Conservation (phyloP, 805 yeast species). For the Metschnikowia henanensis region DNA sequence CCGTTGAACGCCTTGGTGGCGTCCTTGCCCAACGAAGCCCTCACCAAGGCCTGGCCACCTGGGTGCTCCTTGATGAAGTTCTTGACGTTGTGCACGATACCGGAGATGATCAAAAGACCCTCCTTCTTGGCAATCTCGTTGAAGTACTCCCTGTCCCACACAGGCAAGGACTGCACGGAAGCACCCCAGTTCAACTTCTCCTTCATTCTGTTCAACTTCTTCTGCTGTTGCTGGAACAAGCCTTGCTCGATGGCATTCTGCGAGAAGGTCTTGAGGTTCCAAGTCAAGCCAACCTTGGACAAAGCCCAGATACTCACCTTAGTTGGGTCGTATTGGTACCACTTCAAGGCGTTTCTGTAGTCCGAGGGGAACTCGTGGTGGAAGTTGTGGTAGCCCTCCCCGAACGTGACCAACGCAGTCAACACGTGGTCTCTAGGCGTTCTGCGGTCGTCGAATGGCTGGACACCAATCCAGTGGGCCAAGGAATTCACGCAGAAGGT, state of each 20-base stretch:
- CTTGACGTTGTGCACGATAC: constrained; percentile 77
- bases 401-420: constrained; percentile 81
- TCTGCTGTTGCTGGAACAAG: constrained; percentile 78
- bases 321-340: constrained; percentile 90
- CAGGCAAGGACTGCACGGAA: constrained; percentile 62
- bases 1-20: constrained; percentile 85
- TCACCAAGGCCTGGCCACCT: constrained; percentile 75
- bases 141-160: constrained; percentile 69
- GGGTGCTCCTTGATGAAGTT: constrained; percentile 74
- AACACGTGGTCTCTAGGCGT: constrained; percentile 82
- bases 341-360: constrained; percentile 82
- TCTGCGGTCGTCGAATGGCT: constrained; percentile 85
- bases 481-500: constrained; percentile 84
- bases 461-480: constrained; percentile 85
- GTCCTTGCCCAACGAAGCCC: constrained; percentile 75
- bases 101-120: constrained; percentile 71
- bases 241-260: constrained; percentile 84
- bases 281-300: constrained; percentile 68
- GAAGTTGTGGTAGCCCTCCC: constrained; percentile 90
- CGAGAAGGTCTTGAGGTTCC: constrained; percentile 72
- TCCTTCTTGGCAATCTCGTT: constrained; percentile 48
- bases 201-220: constrained; percentile 68
- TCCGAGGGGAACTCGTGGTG: constrained; percentile 91
- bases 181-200: constrained; percentile 74
- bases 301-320: constrained; percentile 58